Base-by-base conservation (phyloP, 371 early-diverging fungal species). In the Umbelopsis sp. region DNA sequence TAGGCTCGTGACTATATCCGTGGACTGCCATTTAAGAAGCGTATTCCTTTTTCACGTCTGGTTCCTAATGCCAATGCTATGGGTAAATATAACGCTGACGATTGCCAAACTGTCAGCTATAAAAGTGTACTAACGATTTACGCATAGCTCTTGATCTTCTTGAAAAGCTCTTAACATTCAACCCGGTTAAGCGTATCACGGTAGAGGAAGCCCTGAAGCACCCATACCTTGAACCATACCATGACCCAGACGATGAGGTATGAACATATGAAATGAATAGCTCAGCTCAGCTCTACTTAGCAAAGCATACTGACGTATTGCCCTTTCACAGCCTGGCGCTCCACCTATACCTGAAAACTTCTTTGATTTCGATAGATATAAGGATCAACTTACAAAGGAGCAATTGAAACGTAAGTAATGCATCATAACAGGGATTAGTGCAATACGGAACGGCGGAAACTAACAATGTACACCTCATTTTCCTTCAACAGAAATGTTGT, bases 131-230 rank as follows among this genome's bases (percentile, higher is more conserved):
- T 41, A 41, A 41, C 16, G 48, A 7, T 20, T 22, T 16, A 16
- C 16, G 48, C 7, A 41, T 16, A 48, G 96, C 97, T 11, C 82
- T 93, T 35, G 94, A 96, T 77, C 75, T 99, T 64, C 85, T 99
- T 65, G 93, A 95, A 74, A 91, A 92, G 70, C 85, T 99, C 69
- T 89, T 99, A 48, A 89, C 92, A 6, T 99, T 98, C 68, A 94
- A 96, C 77, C 99, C 99, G 18, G 80, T 81, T 64, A 90, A 93
- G 67, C 90, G 99, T 45, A 94, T 97, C 71, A 95, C 95, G 6
- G 99, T 97, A 37, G 93, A 93, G 73, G 92, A 96, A 69, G 96
- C 98, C 44, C 86, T 99, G 46, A 85, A 84, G 20, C 97, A 98
- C 76, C 96, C 95, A 46, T 99, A 95, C 72, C 87, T 97, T 69